Evolutionary conservation across 441 rosid species (phyloP).

Genomic region (Pelargonium fulgidum): DNA sequence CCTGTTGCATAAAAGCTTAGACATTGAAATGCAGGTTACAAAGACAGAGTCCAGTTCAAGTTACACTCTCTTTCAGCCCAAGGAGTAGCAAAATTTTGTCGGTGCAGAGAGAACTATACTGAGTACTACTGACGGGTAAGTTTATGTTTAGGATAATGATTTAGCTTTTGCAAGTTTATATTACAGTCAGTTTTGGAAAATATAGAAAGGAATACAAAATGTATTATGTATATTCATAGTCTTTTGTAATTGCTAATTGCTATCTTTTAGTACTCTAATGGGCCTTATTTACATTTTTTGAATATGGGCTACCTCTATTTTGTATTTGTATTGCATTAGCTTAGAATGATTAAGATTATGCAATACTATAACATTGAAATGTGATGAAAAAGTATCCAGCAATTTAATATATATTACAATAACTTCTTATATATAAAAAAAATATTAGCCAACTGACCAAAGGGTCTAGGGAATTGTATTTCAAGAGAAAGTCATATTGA

Average conservation of each 20-base stretch:
- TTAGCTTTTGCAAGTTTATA: not conserved
- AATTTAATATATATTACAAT: too few species aligned
- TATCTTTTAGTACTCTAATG: too few species aligned
- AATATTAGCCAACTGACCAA: not conserved
- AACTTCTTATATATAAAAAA: too few species aligned
- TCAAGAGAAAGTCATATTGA: not conserved
- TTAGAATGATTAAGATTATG: too few species aligned
- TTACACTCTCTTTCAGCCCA: conserved; percentile 52
- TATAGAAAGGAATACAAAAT: conserved; percentile 2
- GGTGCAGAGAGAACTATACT: not conserved
- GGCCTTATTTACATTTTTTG: too few species aligned
- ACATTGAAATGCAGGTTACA: conserved; percentile 47
- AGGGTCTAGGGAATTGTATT: not conserved
- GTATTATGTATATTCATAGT: not conserved
- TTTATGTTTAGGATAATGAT: not conserved
- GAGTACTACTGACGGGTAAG: not conserved
- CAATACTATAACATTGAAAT: too few species aligned
- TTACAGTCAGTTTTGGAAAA: not conserved
- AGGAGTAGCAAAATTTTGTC: conserved; percentile 28
- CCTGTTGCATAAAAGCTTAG: not conserved
- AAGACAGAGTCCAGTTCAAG: conserved; percentile 85
- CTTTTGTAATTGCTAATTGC: too few species aligned
- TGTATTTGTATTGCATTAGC: too few species aligned
- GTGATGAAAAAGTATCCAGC: not conserved
- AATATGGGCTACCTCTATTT: too few species aligned